Evolutionary conservation across 371 early-diverging fungal genomes (phyloP).

Genomic region (Syncephalastrum racemosum): DNA sequence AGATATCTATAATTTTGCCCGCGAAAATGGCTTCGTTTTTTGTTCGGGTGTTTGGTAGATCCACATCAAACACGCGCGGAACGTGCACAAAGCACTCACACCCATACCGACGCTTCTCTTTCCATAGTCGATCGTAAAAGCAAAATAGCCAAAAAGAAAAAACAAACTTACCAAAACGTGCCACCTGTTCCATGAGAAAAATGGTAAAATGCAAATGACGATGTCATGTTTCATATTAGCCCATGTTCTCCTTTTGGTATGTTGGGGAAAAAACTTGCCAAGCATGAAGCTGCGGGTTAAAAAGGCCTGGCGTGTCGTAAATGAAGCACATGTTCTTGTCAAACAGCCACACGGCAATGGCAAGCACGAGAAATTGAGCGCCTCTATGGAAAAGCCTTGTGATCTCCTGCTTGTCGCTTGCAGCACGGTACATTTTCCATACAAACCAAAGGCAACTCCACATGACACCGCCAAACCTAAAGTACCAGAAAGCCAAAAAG

Average conservation of each 20-base stretch:
- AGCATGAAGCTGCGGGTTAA: slow-evolving; percentile 38
- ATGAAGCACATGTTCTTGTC: slow-evolving; percentile 40
- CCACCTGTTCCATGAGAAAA: slow-evolving; percentile 26
- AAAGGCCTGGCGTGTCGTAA: slow-evolving; percentile 22
- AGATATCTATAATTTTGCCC: too few species aligned
- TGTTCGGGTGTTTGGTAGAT: too few species aligned
- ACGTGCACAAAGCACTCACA: too few species aligned
- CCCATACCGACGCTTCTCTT: neutral
- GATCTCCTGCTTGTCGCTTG: slow-evolving; percentile 18
- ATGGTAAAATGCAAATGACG: slow-evolving; percentile 5
- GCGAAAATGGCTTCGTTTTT: too few species aligned
- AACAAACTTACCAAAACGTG: slow-evolving; percentile 32
- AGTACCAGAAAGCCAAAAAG: neutral
- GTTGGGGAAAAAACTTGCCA: slow-evolving; percentile 19
- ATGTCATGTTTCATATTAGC: slow-evolving; percentile 10
- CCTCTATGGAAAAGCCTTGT: slow-evolving; percentile 32
- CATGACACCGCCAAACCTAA: slow-evolving; percentile 45
- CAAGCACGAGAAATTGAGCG: slow-evolving; percentile 22
- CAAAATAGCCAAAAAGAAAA: neutral
- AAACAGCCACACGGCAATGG: slow-evolving; percentile 40
- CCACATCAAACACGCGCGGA: neutral
- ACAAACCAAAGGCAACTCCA: slow-evolving; percentile 45
- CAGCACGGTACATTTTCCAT: slow-evolving; percentile 30
- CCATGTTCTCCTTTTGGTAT: slow-evolving; percentile 6
- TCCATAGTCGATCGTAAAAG: neutral